Evolutionary conservation across 768 basidiomycete species (phyloP).

Genomic region (Chalciporus chontae): DNA sequence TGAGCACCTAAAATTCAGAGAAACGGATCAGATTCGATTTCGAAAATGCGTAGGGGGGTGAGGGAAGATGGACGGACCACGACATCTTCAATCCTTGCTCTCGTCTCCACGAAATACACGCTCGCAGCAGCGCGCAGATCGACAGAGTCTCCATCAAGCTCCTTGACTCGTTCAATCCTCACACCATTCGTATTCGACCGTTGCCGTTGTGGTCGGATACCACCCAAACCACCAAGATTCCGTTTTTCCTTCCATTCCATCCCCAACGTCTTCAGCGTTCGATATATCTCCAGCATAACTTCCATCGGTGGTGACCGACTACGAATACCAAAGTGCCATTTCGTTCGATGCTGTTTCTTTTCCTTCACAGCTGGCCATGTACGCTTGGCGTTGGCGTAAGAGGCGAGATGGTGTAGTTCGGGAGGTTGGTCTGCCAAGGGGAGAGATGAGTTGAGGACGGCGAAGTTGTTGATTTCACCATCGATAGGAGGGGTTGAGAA

Average conservation of each 20-base stretch:
- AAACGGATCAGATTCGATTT: background rate
- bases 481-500: conserved; percentile 39
- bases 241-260: conserved; percentile 99
- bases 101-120: conserved; percentile 92
- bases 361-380: conserved; percentile 45
- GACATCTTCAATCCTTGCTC: conserved; percentile 85
- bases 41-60: background rate
- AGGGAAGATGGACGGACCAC: conserved; percentile 72
- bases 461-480: conserved; percentile 59
- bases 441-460: conserved; percentile 86
- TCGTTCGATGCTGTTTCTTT: conserved; percentile 74
- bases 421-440: conserved; percentile 63
- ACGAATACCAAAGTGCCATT: conserved; percentile 98
- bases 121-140: conserved; percentile 68
- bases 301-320: conserved; percentile 96
- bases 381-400: conserved; percentile 54
- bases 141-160: conserved; percentile 59
- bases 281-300: conserved; percentile 98
- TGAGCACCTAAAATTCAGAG: conserved; percentile 73
- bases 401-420: conserved; percentile 69
- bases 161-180: conserved; percentile 59
- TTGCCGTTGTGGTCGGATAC: conserved; percentile 34
- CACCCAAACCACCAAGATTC: conserved; percentile 69
- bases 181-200: conserved; percentile 33
- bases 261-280: conserved; percentile 81